These are phyloP conservation scores for Penicillium ochrochloron DNA, from an alignment of 495 filamentous ascomycete genomes.

Conservation along the genomic window DNA sequence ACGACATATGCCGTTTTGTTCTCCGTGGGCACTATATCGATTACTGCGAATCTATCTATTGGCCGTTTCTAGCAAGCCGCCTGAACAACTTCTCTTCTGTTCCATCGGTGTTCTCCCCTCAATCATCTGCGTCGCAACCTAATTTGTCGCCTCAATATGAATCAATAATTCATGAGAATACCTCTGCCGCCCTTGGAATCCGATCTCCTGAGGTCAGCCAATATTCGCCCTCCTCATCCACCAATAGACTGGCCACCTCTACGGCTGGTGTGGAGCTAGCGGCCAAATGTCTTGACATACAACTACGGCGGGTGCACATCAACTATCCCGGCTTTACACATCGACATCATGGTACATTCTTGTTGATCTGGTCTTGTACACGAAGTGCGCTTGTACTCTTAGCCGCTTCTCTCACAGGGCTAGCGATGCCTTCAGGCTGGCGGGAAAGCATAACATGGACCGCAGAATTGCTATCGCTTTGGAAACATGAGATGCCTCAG, in stretches of 20 bases:
- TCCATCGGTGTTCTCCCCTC: not conserved
- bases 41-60: not conserved
- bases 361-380: not conserved
- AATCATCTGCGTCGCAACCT: not conserved
- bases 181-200: not conserved
- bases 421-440: not conserved
- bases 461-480: not conserved
- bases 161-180: not conserved
- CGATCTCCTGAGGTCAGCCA: not conserved
- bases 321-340: not conserved
- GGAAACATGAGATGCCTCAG: not conserved
- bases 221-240: not conserved
- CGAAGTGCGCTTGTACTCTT: not conserved
- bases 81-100: not conserved
- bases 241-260: not conserved
- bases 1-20: constrained; percentile 1
- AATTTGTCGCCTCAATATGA: not conserved
- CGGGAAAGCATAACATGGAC: not conserved
- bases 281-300: not conserved
- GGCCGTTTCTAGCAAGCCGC: not conserved
- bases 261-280: not conserved
- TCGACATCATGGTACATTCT: constrained; percentile 4
- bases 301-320: not conserved
- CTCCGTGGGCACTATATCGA: not conserved
- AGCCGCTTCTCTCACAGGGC: not conserved